Conservation (phyloP, 1,284 basidiomycete genomes). For the Puccinia coronata region DNA sequence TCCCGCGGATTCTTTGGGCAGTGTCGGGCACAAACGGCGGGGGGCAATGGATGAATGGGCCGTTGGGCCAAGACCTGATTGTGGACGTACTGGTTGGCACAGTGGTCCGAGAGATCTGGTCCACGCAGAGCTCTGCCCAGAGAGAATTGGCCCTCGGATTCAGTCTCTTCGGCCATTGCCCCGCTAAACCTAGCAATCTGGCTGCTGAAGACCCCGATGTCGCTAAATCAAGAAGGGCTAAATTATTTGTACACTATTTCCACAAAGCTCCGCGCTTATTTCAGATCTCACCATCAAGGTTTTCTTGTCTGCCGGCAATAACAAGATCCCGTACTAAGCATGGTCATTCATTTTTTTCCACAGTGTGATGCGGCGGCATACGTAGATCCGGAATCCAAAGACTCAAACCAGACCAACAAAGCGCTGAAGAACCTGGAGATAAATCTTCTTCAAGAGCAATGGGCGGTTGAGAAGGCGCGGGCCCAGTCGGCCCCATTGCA, state of each 20-base stretch:
- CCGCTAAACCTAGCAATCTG: slow-evolving; percentile 64
- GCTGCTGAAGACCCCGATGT: slow-evolving; percentile 62
- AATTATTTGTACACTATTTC: slow-evolving; percentile 57
- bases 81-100: slow-evolving; percentile 85
- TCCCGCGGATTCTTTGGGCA: slow-evolving; percentile 71
- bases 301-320: not conserved
- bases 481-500: slow-evolving; percentile 47
- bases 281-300: not conserved
- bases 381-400: slow-evolving; percentile 48
- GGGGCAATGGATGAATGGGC: slow-evolving; percentile 81
- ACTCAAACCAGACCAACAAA: slow-evolving; percentile 44
- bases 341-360: no score
- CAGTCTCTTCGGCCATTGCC: slow-evolving; percentile 57
- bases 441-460: slow-evolving; percentile 44
- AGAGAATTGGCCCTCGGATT: slow-evolving; percentile 62
- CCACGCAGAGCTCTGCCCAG: slow-evolving; percentile 68
- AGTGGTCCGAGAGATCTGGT: slow-evolving; percentile 73
- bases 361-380: no score
- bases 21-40: slow-evolving; percentile 71
- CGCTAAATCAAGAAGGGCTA: slow-evolving; percentile 68
- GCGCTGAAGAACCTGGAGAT: slow-evolving; percentile 40
- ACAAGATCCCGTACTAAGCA: not conserved
- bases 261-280: slow-evolving; percentile 10
- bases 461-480: slow-evolving; percentile 52
- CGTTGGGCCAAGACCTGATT: slow-evolving; percentile 70